Conservation (phyloP, 2,329 filamentous ascomycete species). For the Penicillium digitatum region DNA sequence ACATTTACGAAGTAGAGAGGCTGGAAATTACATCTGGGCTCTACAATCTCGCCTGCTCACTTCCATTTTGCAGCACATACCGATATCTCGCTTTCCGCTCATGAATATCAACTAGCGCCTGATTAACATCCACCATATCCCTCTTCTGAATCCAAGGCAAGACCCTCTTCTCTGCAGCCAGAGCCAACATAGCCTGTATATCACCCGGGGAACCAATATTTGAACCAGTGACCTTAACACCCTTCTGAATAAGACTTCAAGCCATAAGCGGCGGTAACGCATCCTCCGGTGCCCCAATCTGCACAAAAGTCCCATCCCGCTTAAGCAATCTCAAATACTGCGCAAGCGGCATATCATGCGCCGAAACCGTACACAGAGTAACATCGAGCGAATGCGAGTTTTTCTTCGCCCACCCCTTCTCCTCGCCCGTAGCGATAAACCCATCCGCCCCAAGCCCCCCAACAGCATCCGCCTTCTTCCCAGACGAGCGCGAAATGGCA, state of each 20-base stretch:
- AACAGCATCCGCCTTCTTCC: conserved; percentile 51
- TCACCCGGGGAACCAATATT: conserved; percentile 43
- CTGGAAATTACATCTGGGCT: too few relatives aligned
- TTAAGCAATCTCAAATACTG: conserved; percentile 60
- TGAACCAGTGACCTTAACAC: conserved; percentile 51
- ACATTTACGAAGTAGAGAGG: neutral
- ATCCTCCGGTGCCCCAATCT: conserved; percentile 64
- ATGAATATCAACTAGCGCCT: conserved; percentile 44
- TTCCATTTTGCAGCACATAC: conserved; percentile 45
- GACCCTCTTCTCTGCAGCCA: conserved; percentile 43
- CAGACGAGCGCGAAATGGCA: conserved; percentile 51
- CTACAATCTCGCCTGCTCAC: conserved; percentile 29
- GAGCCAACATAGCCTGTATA: conserved; percentile 43
- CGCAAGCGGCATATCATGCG: conserved; percentile 58
- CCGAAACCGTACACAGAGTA: conserved; percentile 56
- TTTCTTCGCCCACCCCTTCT: conserved; percentile 51
- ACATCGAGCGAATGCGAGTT: conserved; percentile 51
- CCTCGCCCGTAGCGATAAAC: conserved; percentile 57
- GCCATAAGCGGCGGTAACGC: conserved; percentile 52
- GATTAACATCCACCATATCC: conserved; percentile 44
- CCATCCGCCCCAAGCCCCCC: conserved; percentile 51
- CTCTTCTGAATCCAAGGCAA: conserved; percentile 43
- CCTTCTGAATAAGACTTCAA: conserved; percentile 57
- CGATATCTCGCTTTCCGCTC: conserved; percentile 46
- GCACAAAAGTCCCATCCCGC: conserved; percentile 58